These are phyloP conservation scores for Calonectria naviculata DNA, from an alignment of 2,329 filamentous ascomycete genomes.

Conservation along the genomic window DNA sequence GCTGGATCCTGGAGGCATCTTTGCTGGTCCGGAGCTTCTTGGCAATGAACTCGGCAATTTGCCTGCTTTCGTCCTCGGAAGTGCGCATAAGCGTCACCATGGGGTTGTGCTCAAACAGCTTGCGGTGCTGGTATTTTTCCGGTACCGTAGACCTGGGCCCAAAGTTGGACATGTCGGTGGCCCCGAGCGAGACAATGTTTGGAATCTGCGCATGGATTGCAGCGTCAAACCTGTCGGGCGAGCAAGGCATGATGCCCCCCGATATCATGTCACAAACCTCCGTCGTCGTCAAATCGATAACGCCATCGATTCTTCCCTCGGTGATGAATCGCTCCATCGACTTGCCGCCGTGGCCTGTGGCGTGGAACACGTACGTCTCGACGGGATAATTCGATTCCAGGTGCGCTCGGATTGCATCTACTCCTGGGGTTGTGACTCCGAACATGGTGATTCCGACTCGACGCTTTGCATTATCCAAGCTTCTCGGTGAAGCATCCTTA, in stretches of 20 bases:
- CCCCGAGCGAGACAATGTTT: not conserved
- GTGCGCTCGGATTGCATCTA: not conserved
- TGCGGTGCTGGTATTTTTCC: not conserved
- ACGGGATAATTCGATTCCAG: not conserved
- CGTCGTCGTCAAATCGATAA: not conserved
- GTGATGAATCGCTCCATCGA: not conserved
- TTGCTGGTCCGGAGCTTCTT: not conserved
- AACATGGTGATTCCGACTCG: not conserved
- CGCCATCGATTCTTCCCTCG: not conserved
- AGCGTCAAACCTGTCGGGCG: not conserved
- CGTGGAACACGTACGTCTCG: not conserved
- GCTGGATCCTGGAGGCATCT: not conserved
- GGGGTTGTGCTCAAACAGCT: conserved; percentile 1
- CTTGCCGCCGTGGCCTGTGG: not conserved
- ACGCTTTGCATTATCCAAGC: not conserved
- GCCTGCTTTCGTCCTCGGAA: not conserved
- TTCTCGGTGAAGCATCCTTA: not conserved
- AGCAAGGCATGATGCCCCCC: conserved; percentile 1
- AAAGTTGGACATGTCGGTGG: not conserved
- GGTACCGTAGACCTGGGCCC: not conserved
- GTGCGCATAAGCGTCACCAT: conserved; percentile 3
- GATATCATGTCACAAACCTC: conserved; percentile 5
- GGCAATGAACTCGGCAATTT: conserved; percentile 6
- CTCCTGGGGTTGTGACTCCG: not conserved
- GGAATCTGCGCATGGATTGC: not conserved